Evolutionary conservation across 495 filamentous ascomycete genomes (phyloP).

Genomic region (Astrocystis sublimbata): DNA sequence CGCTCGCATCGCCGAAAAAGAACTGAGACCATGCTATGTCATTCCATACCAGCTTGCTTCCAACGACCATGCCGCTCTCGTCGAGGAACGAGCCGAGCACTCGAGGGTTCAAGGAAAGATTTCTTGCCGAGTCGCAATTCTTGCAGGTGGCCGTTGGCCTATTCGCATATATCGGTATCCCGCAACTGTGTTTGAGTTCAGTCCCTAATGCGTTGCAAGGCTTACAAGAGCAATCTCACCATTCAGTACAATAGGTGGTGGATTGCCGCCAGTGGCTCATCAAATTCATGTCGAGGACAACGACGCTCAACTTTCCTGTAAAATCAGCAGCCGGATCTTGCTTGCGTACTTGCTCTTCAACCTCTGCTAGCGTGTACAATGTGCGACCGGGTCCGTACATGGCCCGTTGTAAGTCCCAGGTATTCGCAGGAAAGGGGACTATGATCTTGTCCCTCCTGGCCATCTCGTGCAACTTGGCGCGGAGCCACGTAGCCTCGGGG

Average conservation of each 20-base stretch:
- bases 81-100: constrained; percentile 55
- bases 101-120: constrained; percentile 56
- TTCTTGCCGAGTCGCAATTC: constrained; percentile 48
- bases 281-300: constrained; percentile 57
- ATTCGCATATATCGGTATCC: constrained; percentile 57
- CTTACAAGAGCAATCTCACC: constrained; percentile 42
- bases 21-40: constrained; percentile 55
- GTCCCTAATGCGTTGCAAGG: constrained; percentile 3
- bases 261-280: constrained; percentile 44
- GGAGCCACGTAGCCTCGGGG: constrained; percentile 59
- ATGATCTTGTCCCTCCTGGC: constrained; percentile 56
- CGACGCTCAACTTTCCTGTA: constrained; percentile 60
- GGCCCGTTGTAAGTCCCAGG: constrained; percentile 54
- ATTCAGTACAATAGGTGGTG: constrained; percentile 58
- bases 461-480: constrained; percentile 49
- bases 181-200: constrained; percentile 46
- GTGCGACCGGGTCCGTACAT: constrained; percentile 46
- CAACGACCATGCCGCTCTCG: constrained; percentile 53
- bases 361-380: constrained; percentile 59
- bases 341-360: constrained; percentile 57
- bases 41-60: constrained; percentile 55
- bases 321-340: constrained; percentile 41
- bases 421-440: constrained; percentile 50
- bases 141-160: constrained; percentile 47
- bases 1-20: constrained; percentile 39